Base-by-base conservation (phyloP, 306 rosid species). In the Gastrolobium bilobum region DNA sequence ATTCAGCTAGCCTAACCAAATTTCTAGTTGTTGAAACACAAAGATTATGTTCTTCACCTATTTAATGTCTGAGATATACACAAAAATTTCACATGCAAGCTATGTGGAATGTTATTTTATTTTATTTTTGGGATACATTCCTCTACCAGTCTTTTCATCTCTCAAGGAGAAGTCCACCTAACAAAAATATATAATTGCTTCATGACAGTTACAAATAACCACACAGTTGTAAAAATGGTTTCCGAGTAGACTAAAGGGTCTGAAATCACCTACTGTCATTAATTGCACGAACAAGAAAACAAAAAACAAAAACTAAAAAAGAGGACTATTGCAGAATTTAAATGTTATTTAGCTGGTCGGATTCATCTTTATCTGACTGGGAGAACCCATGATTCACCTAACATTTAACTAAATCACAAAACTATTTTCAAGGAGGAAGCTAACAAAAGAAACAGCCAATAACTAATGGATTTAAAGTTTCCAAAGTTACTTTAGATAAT, bases 341-440 rank as follows among this genome's bases (percentile, higher is more conserved):
- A 58, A 9, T 6, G 66, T 50, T 58, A 30, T 46, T 42, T 46
- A 38, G 61, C 60, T 13, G 29, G 38, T 56, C 26, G 34, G 3
- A 63, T 33, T 58, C 35, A 11, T 60, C 48, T 29, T 47, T 8
- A 73, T 71, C 43, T 39, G 48, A 61, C 7, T 29, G 13, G 11
- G 20, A 30, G 67, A 26, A 72, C 67, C 65, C 46, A 7, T 53
- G 29, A 50, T 75, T 44, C 48, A 81, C 54, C 81, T 7, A 64
- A 58, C 10, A 7, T 20, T 75, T 52, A 51, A 59, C 39, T 33
- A 67, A 77, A 67, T 34, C 43, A 85, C 9, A 68, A 40, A 71
- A 65, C 71, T 35, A 66, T 1, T 56, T n/a, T 65, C 8, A 20
- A 72, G 52, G 31, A 85, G 9, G 53, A 77, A 77, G 46, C 44